A percentile compares a stretch with the other conserved stretches of the same genome.
These are phyloP conservation scores for Emergomyces africanus DNA, from an alignment of 2,329 filamentous ascomycete species.

Conservation along the genomic window DNA sequence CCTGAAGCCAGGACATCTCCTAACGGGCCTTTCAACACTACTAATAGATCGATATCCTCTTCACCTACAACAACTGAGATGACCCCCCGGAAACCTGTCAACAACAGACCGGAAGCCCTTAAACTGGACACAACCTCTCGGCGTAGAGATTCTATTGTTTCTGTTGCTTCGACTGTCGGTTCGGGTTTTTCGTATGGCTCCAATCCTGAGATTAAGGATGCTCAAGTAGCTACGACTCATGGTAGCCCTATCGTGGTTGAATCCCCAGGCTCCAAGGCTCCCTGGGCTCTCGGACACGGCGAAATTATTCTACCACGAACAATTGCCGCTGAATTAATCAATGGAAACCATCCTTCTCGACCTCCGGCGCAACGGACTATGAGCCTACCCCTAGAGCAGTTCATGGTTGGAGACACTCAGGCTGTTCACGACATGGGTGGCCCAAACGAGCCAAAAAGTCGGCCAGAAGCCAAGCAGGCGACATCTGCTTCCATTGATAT, in stretches of 20 bases:
- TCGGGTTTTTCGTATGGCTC: constrained; percentile 14
- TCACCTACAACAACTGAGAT: background rate
- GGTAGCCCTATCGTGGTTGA: constrained; percentile 16
- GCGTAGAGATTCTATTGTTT: constrained; percentile 13
- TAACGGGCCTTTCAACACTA: background rate
- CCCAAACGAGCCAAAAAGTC: constrained; percentile 7
- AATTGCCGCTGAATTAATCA: constrained; percentile 7
- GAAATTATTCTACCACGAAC: constrained; percentile 4
- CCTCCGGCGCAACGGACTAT: constrained; percentile 13
- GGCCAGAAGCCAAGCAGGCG: constrained; percentile 8
- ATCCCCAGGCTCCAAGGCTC: constrained; percentile 16
- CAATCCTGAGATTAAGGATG: constrained; percentile 17
- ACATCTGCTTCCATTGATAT: constrained; percentile 17
- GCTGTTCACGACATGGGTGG: constrained; percentile 15
- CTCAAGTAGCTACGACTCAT: constrained; percentile 12
- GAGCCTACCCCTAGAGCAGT: constrained; percentile 2
- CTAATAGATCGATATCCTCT: background rate
- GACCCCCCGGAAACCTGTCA: constrained; percentile 23
- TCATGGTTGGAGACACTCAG: constrained; percentile 24
- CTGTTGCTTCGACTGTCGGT: constrained; percentile 14
- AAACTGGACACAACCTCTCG: constrained; percentile 13
- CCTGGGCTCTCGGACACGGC: constrained; percentile 15
- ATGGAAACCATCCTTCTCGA: constrained; percentile 13
- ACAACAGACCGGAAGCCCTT: constrained; percentile 13
- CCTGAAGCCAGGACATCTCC: background rate